A percentile compares a stretch with the other conserved stretches of the same genome.
phyloP scores from a whole-genome alignment of 495 filamentous ascomycete species.

The Pyrenula massariospora region DNA sequence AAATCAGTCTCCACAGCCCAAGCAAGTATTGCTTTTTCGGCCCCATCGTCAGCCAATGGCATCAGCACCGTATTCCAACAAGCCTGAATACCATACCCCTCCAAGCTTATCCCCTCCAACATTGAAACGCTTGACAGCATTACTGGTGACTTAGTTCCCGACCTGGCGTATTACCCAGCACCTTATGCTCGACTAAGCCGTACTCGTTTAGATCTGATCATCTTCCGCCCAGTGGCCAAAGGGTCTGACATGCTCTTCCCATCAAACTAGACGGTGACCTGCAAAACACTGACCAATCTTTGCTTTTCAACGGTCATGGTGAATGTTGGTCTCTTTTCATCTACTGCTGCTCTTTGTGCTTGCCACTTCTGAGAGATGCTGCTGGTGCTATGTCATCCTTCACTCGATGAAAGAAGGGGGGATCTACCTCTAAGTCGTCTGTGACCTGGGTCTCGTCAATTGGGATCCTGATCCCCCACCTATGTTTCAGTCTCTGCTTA shows the following conservation, averaged over 20 bases:
- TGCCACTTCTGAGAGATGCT: background rate
- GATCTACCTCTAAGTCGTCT: background rate
- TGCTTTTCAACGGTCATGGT: background rate
- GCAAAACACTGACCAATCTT: background rate
- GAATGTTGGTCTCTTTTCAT: background rate
- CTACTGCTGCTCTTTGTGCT: background rate
- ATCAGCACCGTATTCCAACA: background rate
- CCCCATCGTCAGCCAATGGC: background rate
- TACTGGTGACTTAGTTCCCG: background rate
- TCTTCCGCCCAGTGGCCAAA: background rate
- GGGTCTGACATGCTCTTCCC: background rate
- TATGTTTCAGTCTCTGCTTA: background rate
- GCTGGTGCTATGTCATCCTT: background rate
- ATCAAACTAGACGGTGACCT: background rate
- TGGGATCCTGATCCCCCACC: background rate
- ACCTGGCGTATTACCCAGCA: background rate
- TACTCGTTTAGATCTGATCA: background rate
- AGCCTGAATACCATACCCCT: background rate
- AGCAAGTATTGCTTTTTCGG: background rate
- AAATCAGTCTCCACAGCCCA: background rate
- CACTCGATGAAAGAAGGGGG: background rate
- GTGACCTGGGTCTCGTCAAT: background rate
- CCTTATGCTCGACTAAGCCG: background rate
- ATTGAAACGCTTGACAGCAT: background rate
- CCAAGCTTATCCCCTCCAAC: background rate